Base-by-base conservation (phyloP, 257 asterid genomes). In the Henckelia pumila region DNA sequence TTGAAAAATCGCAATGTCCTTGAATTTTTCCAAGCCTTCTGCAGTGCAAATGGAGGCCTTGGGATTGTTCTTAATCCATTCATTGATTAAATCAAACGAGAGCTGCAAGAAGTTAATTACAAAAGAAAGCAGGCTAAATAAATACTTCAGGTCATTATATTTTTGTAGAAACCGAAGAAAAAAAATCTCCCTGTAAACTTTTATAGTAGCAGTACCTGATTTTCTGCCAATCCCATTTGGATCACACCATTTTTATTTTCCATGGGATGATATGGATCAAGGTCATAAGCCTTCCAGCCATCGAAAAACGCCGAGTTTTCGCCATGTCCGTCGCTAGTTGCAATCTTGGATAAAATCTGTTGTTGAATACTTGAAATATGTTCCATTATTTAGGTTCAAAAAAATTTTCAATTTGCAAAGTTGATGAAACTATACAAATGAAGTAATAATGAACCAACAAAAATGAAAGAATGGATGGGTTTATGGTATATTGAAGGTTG, bases 151-250 rank as follows among this genome's bases (percentile, higher is more conserved):
- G 40, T 33, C 40, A 33, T 33, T 7, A 8, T 8, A 33, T 33
- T 33, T 33, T 33, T 33, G 40, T 10, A 32, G 37, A 7, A 32
- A 28, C 24, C 17, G 25, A 11, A 21, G 6, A 67, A 8, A 32
- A 67, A 21, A 9, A 47, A 6, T 0, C 33, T 7, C 5, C 3
- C 20, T 58, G 57, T 0, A 50, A 4, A 9, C 22, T 17, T 22
- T 11, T 53, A 22, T 7, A 11, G 0, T 7, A 11, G 0, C 4
- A 10, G 17, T 79, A 83, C 93, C 88, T 81, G 83, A 20, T 87
- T 87, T 78, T 87, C 95, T 26, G 93, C 89, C 30, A 86, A 63
- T 53, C 93, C 93, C 93, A 86, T 82, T 61, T 86, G 93, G 71
- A 87, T 85, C 59, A 87, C 91, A 7, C 95, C 91, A 56, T 69